Conservation (phyloP, 2,329 filamentous ascomycete species). For the Verticillium nubilum region DNA sequence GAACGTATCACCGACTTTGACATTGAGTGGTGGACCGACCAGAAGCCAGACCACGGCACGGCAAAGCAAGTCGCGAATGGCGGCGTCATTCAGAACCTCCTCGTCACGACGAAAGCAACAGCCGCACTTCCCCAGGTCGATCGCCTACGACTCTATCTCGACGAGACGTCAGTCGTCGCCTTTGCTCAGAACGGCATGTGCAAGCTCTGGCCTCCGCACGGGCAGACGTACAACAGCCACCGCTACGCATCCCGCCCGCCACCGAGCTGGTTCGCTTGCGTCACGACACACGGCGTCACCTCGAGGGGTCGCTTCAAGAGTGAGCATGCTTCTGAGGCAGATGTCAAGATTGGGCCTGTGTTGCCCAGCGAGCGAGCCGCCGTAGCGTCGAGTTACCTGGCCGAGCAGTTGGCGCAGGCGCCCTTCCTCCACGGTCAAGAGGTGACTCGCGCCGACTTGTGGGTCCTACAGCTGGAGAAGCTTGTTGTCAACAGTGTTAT, state of each 20-base stretch:
- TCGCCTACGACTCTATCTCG: conserved; percentile 55
- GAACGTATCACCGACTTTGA: conserved; percentile 34
- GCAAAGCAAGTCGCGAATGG: conserved; percentile 33
- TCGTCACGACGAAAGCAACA: conserved; percentile 72
- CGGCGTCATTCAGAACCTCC: conserved; percentile 59
- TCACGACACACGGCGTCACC: conserved; percentile 52
- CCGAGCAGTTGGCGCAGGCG: conserved; percentile 33
- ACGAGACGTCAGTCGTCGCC: conserved; percentile 63
- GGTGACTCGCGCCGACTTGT: conserved; percentile 38
- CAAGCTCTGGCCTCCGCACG: conserved; percentile 49
- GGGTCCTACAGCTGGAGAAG: conserved; percentile 74
- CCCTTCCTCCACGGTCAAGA: conserved; percentile 34
- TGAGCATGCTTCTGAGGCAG: conserved; percentile 44
- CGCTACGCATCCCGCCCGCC: conserved; percentile 28
- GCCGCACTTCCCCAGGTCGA: conserved; percentile 58
- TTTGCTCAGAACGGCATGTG: conserved; percentile 90
- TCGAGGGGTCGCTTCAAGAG: conserved; percentile 45
- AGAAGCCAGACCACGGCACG: conserved; percentile 27
- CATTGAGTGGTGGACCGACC: conserved; percentile 51
- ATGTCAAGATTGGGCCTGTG: conserved; percentile 42
- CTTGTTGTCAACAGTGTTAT: conserved; percentile 74
- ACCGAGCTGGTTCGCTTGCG: conserved; percentile 69
- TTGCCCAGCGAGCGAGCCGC: conserved; percentile 17
- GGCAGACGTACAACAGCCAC: conserved; percentile 32
- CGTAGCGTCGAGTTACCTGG: conserved; percentile 27